Base-by-base conservation (phyloP, 345 rosid species). In the Garcia nutans region DNA sequence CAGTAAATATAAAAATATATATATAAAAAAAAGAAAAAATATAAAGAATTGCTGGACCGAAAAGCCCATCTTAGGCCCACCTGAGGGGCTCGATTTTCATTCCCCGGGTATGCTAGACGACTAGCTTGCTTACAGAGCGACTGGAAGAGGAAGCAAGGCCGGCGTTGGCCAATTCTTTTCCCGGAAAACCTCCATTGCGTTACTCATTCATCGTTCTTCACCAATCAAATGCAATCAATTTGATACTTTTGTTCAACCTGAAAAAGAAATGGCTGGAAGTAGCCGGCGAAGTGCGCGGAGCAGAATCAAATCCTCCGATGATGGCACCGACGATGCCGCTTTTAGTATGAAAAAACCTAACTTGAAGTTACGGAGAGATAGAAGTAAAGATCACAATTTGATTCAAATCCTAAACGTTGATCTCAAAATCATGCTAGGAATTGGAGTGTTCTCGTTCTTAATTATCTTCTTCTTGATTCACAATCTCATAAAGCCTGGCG, bases 261-360 rank as follows among this genome's bases (percentile, higher is more conserved):
- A 73, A 37, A 37, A 37, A 4, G 68, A 67, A 77, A 94, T 94
- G 98, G 75, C 88, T 24, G 96, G 92, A 77, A 73, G 84, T 10
- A 83, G 86, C 73, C 88, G 96, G 47, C 78, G 85, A 6, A 79
- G 78, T 73, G 79, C 92, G 22, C 91, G 95, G 73, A 84, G 86
- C 88, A 83, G 94, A 73, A 59, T 76, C 79, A 89, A 84, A 64
- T 77, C 90, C 20, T 71, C 87, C 76, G 5, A 74, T 8, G 81
- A 80, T 33, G 70, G 45, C 63, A 70, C 76, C 15, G 89, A 80
- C 8, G 90, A 79, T 24, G 84, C 65, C 0, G 81, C 80, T 85
- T 55, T 81, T 41, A 79, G 74, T 15, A 61, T 37, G 49, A 10
- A 54, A 2, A 83, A 73, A 69, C 80, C 83, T 57, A 65, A 56